phyloP scores from a whole-genome alignment of 768 basidiomycete genomes.

The Leccinum subtestaceum region DNA sequence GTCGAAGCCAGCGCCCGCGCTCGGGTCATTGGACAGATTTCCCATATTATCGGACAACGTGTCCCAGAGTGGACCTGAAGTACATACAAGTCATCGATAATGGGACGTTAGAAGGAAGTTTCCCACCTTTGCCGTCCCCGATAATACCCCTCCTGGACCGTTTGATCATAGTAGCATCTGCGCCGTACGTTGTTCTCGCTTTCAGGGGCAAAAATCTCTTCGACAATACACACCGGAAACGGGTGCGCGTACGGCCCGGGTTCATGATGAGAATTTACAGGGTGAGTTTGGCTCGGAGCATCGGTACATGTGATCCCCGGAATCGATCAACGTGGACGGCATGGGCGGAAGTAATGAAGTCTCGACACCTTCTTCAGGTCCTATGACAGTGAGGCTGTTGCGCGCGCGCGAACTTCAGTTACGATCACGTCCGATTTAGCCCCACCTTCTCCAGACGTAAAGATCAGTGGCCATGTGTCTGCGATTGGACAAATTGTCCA shows the following conservation, averaged over 20 bases:
- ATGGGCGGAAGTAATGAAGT: neutral
- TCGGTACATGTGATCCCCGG: neutral
- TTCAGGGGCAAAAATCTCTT: neutral
- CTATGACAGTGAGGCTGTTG: too few species aligned
- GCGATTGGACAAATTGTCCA: too few species aligned
- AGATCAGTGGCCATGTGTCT: too few species aligned
- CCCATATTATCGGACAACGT: neutral
- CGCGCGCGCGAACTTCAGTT: too few species aligned
- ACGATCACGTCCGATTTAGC: too few species aligned
- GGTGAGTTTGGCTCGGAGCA: too few species aligned
- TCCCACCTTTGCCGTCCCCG: neutral
- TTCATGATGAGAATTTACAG: neutral
- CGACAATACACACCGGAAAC: neutral
- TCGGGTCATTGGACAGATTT: neutral
- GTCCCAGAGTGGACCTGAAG: neutral
- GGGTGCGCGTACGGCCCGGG: neutral
- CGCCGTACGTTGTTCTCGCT: too few species aligned
- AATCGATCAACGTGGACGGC: neutral
- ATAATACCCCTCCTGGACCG: neutral
- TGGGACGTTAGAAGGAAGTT: neutral
- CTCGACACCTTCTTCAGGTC: neutral
- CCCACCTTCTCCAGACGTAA: too few species aligned
- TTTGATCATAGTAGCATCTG: neutral
- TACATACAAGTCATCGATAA: neutral
- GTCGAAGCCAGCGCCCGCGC: too few species aligned